Conservation (phyloP, 306 rosid species). For the Quercus ilex region DNA sequence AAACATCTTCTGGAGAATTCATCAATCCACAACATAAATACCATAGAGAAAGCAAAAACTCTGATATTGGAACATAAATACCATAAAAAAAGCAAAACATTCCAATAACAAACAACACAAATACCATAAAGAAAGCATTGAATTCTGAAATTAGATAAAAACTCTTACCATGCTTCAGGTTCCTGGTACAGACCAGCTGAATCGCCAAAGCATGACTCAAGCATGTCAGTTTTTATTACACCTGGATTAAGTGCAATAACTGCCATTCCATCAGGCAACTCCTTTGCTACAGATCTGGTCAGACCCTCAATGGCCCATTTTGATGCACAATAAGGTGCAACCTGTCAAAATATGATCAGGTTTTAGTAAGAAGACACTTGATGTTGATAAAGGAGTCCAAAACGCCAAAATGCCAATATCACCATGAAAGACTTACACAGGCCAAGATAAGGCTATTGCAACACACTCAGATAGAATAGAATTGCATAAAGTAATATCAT, state of each 20-base stretch:
- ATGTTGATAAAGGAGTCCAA: neutral
- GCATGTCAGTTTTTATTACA: constrained; percentile 84
- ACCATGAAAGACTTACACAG: neutral
- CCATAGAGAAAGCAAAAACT: neutral
- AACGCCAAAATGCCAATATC: neutral
- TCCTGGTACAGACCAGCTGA: constrained; percentile 63
- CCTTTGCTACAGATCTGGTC: constrained; percentile 75
- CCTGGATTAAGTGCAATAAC: constrained; percentile 83
- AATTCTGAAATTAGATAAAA: neutral
- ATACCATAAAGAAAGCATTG: neutral
- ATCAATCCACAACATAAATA: neutral
- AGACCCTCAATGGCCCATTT: constrained; percentile 95
- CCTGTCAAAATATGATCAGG: constrained; percentile 28
- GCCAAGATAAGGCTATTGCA: neutral
- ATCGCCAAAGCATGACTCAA: constrained; percentile 75
- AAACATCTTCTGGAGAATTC: neutral
- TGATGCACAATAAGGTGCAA: constrained; percentile 92
- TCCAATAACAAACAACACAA: neutral
- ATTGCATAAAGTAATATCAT: neutral
- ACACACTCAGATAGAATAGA: neutral
- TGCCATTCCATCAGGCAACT: constrained; percentile 76
- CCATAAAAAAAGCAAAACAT: neutral
- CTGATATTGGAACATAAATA: neutral
- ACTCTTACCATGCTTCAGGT: constrained; percentile 62
- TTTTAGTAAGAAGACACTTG: neutral